A percentile compares a stretch with the other conserved stretches of the same genome.
These are phyloP conservation scores for Tolypocladium tundrense DNA, from an alignment of 2,329 filamentous ascomycete genomes.

Conservation along the genomic window DNA sequence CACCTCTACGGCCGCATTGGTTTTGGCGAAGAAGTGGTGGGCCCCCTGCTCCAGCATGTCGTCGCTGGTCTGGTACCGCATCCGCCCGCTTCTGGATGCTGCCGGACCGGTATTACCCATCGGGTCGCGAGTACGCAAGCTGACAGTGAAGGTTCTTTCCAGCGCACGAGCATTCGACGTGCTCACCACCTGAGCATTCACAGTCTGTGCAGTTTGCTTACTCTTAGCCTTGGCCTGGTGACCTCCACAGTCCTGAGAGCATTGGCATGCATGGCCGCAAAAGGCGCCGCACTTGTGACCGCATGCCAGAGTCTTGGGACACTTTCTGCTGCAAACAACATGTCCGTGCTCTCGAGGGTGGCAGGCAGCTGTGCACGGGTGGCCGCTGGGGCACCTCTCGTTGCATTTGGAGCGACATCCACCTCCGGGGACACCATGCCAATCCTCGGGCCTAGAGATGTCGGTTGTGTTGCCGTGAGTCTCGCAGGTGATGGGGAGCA, in stretches of 20 bases:
- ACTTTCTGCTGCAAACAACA: background rate
- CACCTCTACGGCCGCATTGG: background rate
- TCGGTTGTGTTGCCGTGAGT: slow-evolving; percentile 43
- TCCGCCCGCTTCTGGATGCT: background rate
- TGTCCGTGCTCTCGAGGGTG: slow-evolving; percentile 4
- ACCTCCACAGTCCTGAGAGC: background rate
- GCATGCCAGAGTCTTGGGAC: background rate
- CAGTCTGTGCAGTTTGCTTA: too few species aligned
- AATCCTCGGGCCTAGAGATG: slow-evolving; percentile 44
- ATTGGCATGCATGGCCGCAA: background rate
- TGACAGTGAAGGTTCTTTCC: too few species aligned
- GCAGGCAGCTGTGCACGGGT: slow-evolving; percentile 10
- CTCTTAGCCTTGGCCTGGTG: too few species aligned
- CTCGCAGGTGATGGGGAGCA: slow-evolving; percentile 53
- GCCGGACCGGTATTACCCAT: too few species aligned
- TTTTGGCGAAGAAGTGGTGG: background rate
- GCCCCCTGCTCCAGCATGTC: background rate
- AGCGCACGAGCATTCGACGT: too few species aligned
- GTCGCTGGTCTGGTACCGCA: background rate
- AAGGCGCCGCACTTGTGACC: background rate
- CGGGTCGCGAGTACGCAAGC: too few species aligned
- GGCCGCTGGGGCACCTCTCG: slow-evolving; percentile 9
- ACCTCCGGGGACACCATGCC: slow-evolving; percentile 21
- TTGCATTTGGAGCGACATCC: slow-evolving; percentile 9
- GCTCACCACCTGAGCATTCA: too few species aligned